phyloP scores from a whole-genome alignment of 768 basidiomycete genomes.

The Tricholoma matsutake region DNA sequence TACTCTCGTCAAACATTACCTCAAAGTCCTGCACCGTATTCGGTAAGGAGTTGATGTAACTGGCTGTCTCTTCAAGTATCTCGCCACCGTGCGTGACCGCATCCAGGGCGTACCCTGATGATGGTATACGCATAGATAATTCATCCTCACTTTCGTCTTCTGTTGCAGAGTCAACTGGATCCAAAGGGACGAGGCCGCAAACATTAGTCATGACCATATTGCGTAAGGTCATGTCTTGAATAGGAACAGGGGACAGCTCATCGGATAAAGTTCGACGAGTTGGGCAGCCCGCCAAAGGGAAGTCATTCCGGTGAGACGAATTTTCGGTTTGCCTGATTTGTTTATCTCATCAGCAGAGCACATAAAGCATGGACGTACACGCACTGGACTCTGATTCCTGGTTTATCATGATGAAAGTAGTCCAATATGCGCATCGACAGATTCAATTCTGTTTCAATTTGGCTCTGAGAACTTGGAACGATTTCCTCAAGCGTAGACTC shows the following conservation, averaged over 20 bases:
- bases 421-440: constrained; percentile 11
- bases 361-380: neutral
- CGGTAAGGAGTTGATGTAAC: constrained; percentile 29
- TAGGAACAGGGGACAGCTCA: constrained; percentile 20
- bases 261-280: constrained; percentile 17
- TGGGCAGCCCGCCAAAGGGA: neutral
- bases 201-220: constrained; percentile 9
- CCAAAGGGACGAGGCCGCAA: constrained; percentile 6
- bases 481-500: constrained; percentile 21
- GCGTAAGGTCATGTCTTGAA: constrained; percentile 10
- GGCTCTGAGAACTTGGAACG: constrained; percentile 46
- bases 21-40: constrained; percentile 39
- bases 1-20: constrained; percentile 39
- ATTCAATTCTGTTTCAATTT: constrained; percentile 35
- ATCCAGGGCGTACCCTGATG: neutral
- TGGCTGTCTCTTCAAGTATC: constrained; percentile 1
- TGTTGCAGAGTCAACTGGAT: constrained; percentile 29
- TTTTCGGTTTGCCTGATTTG: neutral
- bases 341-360: neutral
- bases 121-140: constrained; percentile 6
- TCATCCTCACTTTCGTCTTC: constrained; percentile 38
- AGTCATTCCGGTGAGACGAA: neutral
- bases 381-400: neutral
- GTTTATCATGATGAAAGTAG: neutral
- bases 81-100: neutral